Percentiles rank a stretch among this genome's conserved stretches.
Evolutionary conservation across 441 rosid genomes (phyloP).

Genomic region (Adansonia grandidieri): DNA sequence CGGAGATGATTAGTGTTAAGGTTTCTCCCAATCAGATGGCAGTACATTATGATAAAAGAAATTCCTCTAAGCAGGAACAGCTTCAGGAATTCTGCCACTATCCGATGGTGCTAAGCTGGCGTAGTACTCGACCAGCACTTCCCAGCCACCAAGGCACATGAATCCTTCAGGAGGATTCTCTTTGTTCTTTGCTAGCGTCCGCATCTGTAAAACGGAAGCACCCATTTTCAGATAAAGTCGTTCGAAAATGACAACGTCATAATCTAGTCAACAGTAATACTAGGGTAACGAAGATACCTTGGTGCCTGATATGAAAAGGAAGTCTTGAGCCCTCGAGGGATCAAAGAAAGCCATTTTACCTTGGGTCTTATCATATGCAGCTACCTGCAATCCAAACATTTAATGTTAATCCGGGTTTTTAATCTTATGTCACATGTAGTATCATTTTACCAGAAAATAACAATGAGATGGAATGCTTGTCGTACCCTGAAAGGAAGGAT

Average conservation of each 20-base stretch:
- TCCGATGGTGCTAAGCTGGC: slow-evolving; percentile 59
- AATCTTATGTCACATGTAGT: neutral
- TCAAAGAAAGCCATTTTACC: slow-evolving; percentile 98
- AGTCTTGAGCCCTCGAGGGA: slow-evolving; percentile 84
- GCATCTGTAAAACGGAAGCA: slow-evolving; percentile 59
- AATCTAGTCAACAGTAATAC: neutral
- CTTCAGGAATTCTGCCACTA: slow-evolving; percentile 58
- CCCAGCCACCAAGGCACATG: slow-evolving; percentile 97
- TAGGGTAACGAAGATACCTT: slow-evolving; percentile 39
- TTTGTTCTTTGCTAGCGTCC: slow-evolving; percentile 80
- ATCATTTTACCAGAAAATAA: neutral
- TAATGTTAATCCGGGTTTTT: no score
- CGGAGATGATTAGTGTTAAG: slow-evolving; percentile 27
- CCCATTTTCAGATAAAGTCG: neutral
- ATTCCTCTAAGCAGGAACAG: slow-evolving; percentile 55
- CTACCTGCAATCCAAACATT: slow-evolving; percentile 89
- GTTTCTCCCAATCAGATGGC: slow-evolving; percentile 33
- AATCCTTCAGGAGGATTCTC: slow-evolving; percentile 95
- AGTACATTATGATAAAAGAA: slow-evolving; percentile 22
- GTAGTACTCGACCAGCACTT: slow-evolving; percentile 87
- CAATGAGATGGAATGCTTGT: neutral
- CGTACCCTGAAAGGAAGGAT: slow-evolving; percentile 93
- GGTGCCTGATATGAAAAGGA: slow-evolving; percentile 92
- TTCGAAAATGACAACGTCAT: neutral
- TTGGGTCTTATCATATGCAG: slow-evolving; percentile 92